Evolutionary conservation across 1,284 basidiomycete species (phyloP), one percentile per base, ranked within the genome.

Genomic region (Puccinia horiana): DNA sequence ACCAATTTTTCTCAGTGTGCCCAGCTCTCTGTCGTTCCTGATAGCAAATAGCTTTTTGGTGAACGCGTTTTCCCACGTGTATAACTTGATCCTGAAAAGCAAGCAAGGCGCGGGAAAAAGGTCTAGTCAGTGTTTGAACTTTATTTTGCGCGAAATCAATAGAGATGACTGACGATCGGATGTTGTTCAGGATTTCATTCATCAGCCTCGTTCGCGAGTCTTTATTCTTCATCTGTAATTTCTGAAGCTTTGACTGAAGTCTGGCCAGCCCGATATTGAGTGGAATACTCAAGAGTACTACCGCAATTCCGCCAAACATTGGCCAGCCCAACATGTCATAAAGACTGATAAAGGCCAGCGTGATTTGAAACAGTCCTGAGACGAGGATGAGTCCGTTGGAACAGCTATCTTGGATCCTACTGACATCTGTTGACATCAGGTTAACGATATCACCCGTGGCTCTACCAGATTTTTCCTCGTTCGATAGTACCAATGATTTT

Each of bases 401-500:
- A 0, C 93, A 92, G 86, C 93, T 93, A 86, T 97, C 95, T 85
- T 95, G 94, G 72, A 98, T 89, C 44, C 94, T 90, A 23, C 92
- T 93, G 0, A 94, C 92, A 77, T 88, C 87, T 29, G 85, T 94
- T 91, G 44, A 96, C 93, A 96, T 96, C 40, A 97, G 88, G 86
- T 98, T 98, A 84, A 97, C 94, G 74, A 97, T 95, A 85, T 98
- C 95, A 4, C 96, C 96, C 0, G 93, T 92, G 0, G 93, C 90
- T 52, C 93, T 91, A 18, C 88, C 85, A 6, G 90, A 90, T 4
- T 92, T 91, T 85, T 94, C 94, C 83, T 94, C 92, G 84, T 92
- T 94, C 11, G 93, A 94, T 29, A 98, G 90, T 0, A 93, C 90
- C 29, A 98, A 89, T 0, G 94, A 91, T 87, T 98, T 97, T 83